Evolutionary conservation across 2,329 filamentous ascomycete species (phyloP).

Genomic region (Teratosphaeria destructans): DNA sequence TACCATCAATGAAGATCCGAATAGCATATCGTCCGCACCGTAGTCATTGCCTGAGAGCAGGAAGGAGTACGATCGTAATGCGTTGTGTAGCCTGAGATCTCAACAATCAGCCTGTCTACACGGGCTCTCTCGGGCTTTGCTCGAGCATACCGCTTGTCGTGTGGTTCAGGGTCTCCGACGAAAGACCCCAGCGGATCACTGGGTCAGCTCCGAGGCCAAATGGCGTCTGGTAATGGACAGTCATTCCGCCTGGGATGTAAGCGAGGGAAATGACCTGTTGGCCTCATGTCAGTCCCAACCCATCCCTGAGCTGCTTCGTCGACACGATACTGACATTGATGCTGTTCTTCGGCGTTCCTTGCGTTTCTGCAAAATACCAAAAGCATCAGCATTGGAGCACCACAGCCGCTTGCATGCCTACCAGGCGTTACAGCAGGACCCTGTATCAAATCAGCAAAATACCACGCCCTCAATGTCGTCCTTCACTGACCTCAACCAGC

Average conservation of each 20-base stretch:
- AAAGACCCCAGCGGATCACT: slow-evolving; percentile 34
- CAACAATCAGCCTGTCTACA: not conserved
- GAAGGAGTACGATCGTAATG: slow-evolving; percentile 41
- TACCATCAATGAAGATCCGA: not conserved
- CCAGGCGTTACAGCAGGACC: not conserved
- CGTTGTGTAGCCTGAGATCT: not conserved
- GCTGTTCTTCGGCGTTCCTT: slow-evolving; percentile 39
- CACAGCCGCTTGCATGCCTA: not conserved
- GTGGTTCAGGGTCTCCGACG: slow-evolving; percentile 23
- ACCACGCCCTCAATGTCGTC: slow-evolving; percentile 33
- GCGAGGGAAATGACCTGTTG: slow-evolving; percentile 35
- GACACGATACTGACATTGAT: slow-evolving; percentile 29
- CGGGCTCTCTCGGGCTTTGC: not conserved
- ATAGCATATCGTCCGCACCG: not conserved
- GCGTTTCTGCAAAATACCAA: not conserved
- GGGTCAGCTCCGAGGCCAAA: slow-evolving; percentile 41
- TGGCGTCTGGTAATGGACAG: slow-evolving; percentile 45
- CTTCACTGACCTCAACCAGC: slow-evolving; percentile 32
- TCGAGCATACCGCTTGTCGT: slow-evolving; percentile 25
- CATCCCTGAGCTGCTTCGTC: not conserved
- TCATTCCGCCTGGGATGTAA: slow-evolving; percentile 40
- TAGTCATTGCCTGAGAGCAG: slow-evolving; percentile 27
- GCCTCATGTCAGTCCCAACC: not conserved
- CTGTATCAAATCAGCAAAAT: not conserved
- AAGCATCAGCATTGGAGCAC: not conserved